Evolutionary conservation across 345 rosid species (phyloP).

Genomic region (Populus pruinosa): DNA sequence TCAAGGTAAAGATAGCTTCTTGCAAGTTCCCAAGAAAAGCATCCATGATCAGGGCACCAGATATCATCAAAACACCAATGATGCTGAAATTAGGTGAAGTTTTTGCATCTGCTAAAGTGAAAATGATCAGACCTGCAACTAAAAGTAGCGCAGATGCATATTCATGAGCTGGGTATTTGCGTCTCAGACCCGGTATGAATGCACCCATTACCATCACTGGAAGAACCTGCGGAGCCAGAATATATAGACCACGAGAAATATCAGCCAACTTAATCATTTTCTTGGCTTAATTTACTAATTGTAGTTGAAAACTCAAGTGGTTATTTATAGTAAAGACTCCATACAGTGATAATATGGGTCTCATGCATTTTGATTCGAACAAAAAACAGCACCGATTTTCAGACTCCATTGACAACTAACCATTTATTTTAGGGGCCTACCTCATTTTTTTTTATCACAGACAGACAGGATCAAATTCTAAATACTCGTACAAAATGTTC

Average conservation of each 20-base stretch:
- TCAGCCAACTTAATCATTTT: background rate
- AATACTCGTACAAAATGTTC: background rate
- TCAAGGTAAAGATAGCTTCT: slow-evolving; percentile 81
- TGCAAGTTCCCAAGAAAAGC: slow-evolving; percentile 82
- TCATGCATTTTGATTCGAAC: background rate
- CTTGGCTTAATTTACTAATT: background rate
- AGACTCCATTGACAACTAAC: background rate
- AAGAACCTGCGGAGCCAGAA: slow-evolving; percentile 42
- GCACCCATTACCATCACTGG: slow-evolving; percentile 98
- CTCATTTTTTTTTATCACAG: background rate
- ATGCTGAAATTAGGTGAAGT: slow-evolving; percentile 80
- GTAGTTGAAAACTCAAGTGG: background rate
- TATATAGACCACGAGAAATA: background rate
- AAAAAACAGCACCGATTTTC: background rate
- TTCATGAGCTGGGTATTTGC: slow-evolving; percentile 80
- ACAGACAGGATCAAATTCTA: background rate
- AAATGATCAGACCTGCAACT: slow-evolving; percentile 74
- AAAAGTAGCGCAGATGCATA: slow-evolving; percentile 71
- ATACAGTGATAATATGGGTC: background rate
- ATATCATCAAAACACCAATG: slow-evolving; percentile 74
- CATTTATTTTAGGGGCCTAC: background rate
- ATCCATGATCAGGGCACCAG: slow-evolving; percentile 82
- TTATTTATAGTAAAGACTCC: background rate
- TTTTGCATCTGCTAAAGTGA: slow-evolving; percentile 89
- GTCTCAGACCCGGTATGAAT: slow-evolving; percentile 75